Conservation (phyloP, 73 alveolate genomes). For the Uronychia binucleata region DNA sequence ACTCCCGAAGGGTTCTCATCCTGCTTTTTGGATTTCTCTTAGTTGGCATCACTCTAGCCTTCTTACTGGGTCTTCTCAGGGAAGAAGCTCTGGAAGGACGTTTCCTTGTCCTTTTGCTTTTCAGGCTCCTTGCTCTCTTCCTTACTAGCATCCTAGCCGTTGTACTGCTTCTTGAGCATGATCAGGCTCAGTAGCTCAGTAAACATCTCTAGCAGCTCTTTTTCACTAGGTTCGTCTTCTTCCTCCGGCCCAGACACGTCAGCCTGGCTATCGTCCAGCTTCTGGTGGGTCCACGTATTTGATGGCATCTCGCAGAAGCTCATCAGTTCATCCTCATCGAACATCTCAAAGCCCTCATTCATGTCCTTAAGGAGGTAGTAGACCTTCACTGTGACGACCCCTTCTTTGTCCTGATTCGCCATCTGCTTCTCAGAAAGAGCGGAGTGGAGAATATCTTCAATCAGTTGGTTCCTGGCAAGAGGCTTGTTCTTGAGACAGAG, state of each 20-base stretch:
- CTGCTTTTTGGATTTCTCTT: no score
- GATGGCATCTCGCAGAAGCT: no score
- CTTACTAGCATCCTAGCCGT: not conserved
- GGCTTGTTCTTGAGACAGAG: not conserved
- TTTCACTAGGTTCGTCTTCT: slow-evolving; percentile 37
- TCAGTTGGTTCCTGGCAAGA: not conserved
- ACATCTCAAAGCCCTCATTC: not conserved
- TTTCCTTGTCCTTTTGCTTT: not conserved
- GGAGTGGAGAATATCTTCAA: not conserved
- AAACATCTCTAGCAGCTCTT: slow-evolving; percentile 35
- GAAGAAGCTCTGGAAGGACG: no score
- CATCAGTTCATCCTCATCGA: not conserved
- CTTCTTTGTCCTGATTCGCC: no score
- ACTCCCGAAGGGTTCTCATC: not conserved
- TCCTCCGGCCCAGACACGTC: slow-evolving; percentile 16
- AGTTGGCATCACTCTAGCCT: no score
- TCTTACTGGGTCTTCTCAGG: no score
- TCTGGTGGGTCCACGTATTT: no score
- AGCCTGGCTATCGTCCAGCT: not conserved
- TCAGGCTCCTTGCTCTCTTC: not conserved
- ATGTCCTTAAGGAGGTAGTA: not conserved
- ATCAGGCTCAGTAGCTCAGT: slow-evolving; percentile 27
- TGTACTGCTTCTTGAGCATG: slow-evolving; percentile 15
- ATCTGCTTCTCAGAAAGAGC: no score
- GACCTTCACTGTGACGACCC: not conserved